Evolutionary conservation across 2,329 filamentous ascomycete species (phyloP).

Genomic region (Microcyclosporella mali): DNA sequence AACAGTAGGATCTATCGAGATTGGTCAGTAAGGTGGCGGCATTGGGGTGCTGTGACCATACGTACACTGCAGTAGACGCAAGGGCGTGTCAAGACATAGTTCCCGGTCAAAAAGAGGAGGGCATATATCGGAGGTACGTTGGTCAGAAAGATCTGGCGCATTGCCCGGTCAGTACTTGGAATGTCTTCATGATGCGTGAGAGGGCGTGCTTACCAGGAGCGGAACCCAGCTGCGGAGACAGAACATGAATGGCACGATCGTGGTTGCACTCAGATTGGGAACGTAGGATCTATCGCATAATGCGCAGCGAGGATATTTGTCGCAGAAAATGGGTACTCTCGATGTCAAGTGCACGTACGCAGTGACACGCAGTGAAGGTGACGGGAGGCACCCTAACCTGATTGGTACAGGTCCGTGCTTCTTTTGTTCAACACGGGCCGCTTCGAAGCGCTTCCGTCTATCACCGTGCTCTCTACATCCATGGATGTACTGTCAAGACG

Average conservation of each 20-base stretch:
- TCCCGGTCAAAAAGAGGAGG: constrained; percentile 64
- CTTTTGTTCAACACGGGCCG: no score
- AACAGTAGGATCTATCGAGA: constrained; percentile 63
- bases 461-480: no score
- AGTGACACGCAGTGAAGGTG: no score
- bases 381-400: no score
- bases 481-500: no score
- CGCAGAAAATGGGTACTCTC: not conserved
- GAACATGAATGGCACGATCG: constrained; percentile 8
- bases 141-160: constrained; percentile 45
- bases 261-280: not conserved
- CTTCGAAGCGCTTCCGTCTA: no score
- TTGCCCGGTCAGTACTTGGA: no score
- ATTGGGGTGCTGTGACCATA: not conserved
- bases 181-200: no score
- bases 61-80: constrained; percentile 72
- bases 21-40: not conserved
- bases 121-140: constrained; percentile 46
- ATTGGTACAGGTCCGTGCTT: no score
- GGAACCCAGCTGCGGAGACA: constrained; percentile 8
- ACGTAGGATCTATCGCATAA: constrained; percentile 8
- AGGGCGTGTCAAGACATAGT: constrained; percentile 91
- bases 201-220: not conserved
- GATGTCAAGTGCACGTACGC: no score
- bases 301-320: not conserved